Evolutionary conservation across 2,329 filamentous ascomycete genomes (phyloP), one percentile per base, ranked within the genome.

Genomic region (Neophaeococcomyces mojaviensis): DNA sequence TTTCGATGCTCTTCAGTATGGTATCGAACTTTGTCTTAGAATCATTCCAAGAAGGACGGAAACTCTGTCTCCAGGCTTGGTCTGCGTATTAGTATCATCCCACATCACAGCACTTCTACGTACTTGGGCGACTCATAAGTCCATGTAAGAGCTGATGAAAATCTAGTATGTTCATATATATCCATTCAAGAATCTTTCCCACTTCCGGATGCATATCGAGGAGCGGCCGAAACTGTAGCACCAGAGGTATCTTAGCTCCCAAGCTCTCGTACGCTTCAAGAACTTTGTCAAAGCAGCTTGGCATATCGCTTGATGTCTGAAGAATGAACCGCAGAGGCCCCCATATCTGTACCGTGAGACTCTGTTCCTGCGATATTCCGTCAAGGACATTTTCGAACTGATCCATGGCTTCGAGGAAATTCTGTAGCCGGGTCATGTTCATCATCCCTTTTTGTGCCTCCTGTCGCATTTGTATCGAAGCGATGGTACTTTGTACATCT

Each of bases 1-100:
- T 35, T 13, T 28, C 24, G 19, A 61, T 49, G n/a, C 55, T 54
- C 6, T 44, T 41, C 9, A 59, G 44, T 8, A 56, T 57, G 15
- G 26, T 44, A 2, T 41, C 28, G 24, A 56, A 49, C 26, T 48
- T 49, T 22, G 53, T 24, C 18, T 51, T 52, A 44, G 44, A 55
- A 8, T 53, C 50, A 33, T 51, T 47, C 59, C 59, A 61, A n/a
- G 55, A 49, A 12, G 57, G 51, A 2, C 47, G 39, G 34, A 61
- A 62, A 9, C 60, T 3, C n/a, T 55, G 47, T 32, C 53, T 50
- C 59, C 58, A 62, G 20, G 46, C 60, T 62, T 28, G 5, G 35
- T 28, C 33, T 12, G n/a, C 16, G 18, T 13, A 20, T 44, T 22
- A 44, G 40, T 44, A 18, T 12, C 10, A 20, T 20, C 13, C 18